phyloP scores from a whole-genome alignment of 2,329 filamentous ascomycete genomes.

The Cladorrhinum sp. region DNA sequence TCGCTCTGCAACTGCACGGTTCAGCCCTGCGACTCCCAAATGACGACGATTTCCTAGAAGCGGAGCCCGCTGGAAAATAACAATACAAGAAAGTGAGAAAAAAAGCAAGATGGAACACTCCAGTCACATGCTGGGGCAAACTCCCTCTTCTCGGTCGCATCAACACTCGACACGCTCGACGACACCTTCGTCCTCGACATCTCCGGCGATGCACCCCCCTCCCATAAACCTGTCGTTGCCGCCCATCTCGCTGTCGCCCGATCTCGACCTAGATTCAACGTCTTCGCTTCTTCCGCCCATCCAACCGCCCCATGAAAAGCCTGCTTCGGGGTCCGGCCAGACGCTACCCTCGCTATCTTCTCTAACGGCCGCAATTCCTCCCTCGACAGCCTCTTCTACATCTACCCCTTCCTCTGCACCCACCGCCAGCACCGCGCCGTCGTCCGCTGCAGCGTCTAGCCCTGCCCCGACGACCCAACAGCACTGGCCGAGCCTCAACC shows the following conservation, averaged over 20 bases:
- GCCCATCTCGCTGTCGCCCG: slow-evolving; percentile 31
- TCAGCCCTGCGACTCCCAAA: slow-evolving; percentile 15
- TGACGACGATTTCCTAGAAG: slow-evolving; percentile 18
- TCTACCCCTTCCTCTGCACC: slow-evolving; percentile 9
- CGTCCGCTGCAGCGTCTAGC: background rate
- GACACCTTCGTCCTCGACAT: background rate
- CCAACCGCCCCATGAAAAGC: slow-evolving; percentile 31
- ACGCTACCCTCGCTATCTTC: slow-evolving; percentile 43
- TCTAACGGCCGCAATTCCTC: slow-evolving; percentile 34
- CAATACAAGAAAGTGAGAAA: slow-evolving; percentile 7
- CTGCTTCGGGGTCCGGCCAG: slow-evolving; percentile 27
- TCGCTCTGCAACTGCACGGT: background rate
- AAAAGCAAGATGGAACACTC: slow-evolving; percentile 43
- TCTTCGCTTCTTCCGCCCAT: slow-evolving; percentile 43
- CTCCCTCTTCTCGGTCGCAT: no score
- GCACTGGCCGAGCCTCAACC: slow-evolving; percentile 51
- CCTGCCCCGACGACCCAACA: slow-evolving; percentile 27
- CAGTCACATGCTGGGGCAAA: slow-evolving; percentile 44
- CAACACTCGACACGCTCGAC: slow-evolving; percentile 12
- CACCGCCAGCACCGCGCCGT: slow-evolving; percentile 28
- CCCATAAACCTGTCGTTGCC: slow-evolving; percentile 23
- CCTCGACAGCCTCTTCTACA: background rate
- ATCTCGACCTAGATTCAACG: slow-evolving; percentile 23
- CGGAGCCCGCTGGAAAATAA: slow-evolving; percentile 18
- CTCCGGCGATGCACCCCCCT: background rate